phyloP scores from a whole-genome alignment of 2,329 filamentous ascomycete genomes.

The Trichoderma guizhouense region DNA sequence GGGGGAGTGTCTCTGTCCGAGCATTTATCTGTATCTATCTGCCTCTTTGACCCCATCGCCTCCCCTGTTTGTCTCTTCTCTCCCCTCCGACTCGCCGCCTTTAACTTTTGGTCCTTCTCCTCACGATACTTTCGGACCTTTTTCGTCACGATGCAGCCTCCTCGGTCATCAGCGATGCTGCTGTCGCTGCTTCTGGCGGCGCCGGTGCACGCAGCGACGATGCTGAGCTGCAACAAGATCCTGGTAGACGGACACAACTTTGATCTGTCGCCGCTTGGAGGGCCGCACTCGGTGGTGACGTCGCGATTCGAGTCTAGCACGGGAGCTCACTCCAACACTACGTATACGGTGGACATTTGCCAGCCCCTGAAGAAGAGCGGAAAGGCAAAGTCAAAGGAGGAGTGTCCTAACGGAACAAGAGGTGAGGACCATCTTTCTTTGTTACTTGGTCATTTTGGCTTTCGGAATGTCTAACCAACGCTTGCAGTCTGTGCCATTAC shows the following conservation, averaged over 20 bases:
- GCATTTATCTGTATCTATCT: not conserved
- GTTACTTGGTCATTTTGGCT: not conserved
- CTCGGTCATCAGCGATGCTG: conserved; percentile 36
- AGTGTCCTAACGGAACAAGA: conserved; percentile 68
- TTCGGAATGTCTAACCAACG: not conserved
- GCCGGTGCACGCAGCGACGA: conserved; percentile 41
- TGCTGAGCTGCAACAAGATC: conserved; percentile 61
- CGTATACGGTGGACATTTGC: conserved; percentile 80
- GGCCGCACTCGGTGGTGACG: conserved; percentile 66
- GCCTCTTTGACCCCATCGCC: not conserved
- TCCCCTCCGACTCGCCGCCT: not conserved
- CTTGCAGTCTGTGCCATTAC: conserved; percentile 62
- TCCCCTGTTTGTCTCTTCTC: not conserved
- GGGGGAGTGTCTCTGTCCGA: not conserved
- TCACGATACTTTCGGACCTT: conserved; percentile 24
- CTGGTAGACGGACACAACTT: conserved; percentile 57
- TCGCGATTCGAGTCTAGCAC: conserved; percentile 50
- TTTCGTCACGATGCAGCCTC: conserved; percentile 38
- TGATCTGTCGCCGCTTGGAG: conserved; percentile 60
- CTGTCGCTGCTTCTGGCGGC: conserved; percentile 38
- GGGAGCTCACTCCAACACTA: conserved; percentile 61
- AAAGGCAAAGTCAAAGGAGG: conserved; percentile 50
- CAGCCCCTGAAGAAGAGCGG: conserved; percentile 60
- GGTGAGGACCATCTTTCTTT: conserved; percentile 45
- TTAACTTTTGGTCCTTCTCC: not conserved